Evolutionary conservation across 768 basidiomycete genomes (phyloP), one percentile per base, ranked within the genome.

Genomic region (Lyophyllum shimeji): DNA sequence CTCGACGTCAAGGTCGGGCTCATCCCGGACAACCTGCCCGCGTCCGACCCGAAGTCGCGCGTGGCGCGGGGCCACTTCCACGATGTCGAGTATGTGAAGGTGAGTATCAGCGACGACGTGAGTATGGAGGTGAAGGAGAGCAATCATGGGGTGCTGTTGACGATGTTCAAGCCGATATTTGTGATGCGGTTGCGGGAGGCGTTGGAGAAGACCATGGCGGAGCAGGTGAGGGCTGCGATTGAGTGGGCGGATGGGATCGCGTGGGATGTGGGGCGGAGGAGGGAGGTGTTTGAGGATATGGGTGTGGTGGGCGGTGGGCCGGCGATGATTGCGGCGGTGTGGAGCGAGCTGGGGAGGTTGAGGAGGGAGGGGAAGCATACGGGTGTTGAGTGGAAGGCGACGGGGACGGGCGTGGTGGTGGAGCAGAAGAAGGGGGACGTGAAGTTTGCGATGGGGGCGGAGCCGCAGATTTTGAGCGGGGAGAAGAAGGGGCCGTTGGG

Each of bases 381-480:
- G 49, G 71, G 61, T 54, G 64, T 71, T 1, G 82, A 76, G 0
- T 79, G 79, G 78, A 70, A 64, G 23, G 81, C 82, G 2, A 89
- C 88, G 0, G 81, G 88, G 0, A 85, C 84, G 0, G 89, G 89
- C 0, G 57, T 90, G 7, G 71, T 90, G 47, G 77, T 83, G 42
- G 79, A 84, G 62, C 81, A 80, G 11, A 68, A 63, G 24, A 56
- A 48, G 20, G 58, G 55, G 57, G 67, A 62, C 51, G 49, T 63
- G 21, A 51, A 62, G 47, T 80, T 90, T 46, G 89, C 87, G 0
- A 71, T 90, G 72, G 89, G 89, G 1, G 85, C 80, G 6, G 87
- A 87, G 68, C 89, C 89, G 33, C 89, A 90, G 74, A 82, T 90
- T 29, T 67, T 90, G 25, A 69, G 80, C 24, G 84, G 86, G 0